Evolutionary conservation across 257 asterid genomes (phyloP), one percentile per base, ranked within the genome.

Genomic region (Nicotiana tomentosiformis): DNA sequence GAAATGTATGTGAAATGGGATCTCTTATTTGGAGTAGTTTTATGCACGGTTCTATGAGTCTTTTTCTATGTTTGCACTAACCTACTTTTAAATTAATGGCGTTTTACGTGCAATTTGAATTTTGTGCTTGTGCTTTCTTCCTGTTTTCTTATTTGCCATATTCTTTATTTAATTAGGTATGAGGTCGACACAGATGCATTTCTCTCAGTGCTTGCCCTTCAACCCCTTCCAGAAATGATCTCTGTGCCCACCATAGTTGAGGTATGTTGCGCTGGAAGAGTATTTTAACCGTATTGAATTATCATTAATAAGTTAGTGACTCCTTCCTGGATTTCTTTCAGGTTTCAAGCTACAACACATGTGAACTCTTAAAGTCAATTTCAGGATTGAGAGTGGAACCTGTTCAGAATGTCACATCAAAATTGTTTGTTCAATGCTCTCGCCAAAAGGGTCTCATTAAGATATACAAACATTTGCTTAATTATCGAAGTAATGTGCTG

Each of bases 171-270:
- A 62, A 77, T 67, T 83, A 95, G 99, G 89, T 94, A 92, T 84
- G 99, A 96, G 90, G 94, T 94, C 78, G 98, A 96, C 82, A 92
- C 98, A 10, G 99, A 96, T 89, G 99, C 97, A 84, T 94, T 94
- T 92, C 91, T 96, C 17, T 93, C 98, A 5, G 97, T 95, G 49
- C 92, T 96, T 82, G 99, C 99, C 78, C 98, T 96, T 88, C 99
- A 94, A 85, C 98, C 98, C 43, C 94, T 95, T 87, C 89, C 88
- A 18, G 84, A 84, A 77, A 96, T 96, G 96, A 83, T 87, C 83
- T 88, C 93, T 76, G 92, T 96, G 81, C 99, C 97, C 81, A 92
- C 97, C 74, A 87, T 96, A 77, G 97, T 96, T 62, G 98, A 96
- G 99, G 99, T 93, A 85, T 86, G 85, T 76, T 56, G 77, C 81